Percentiles rank a stretch among this genome's conserved stretches.
phyloP scores from a whole-genome alignment of 495 filamentous ascomycete species.

The Neurospora tetrasperma region DNA sequence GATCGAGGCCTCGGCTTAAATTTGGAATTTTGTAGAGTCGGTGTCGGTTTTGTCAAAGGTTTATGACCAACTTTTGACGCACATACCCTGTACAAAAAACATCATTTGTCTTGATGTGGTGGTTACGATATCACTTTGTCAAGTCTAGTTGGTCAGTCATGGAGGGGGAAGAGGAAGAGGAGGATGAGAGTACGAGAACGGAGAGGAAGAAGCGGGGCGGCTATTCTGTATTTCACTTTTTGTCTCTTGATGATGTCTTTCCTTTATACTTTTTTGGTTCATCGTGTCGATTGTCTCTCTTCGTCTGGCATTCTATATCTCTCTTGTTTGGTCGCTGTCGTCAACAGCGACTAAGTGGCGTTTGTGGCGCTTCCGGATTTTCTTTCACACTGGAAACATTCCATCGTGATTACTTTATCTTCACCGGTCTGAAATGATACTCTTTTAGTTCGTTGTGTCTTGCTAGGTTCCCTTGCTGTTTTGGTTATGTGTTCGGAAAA shows the following conservation, averaged over 20 bases:
- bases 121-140: neutral
- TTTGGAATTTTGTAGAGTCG: neutral
- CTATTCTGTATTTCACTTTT: neutral
- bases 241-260: neutral
- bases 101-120: neutral
- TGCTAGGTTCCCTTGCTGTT: neutral
- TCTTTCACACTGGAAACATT: conserved; percentile 15
- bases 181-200: neutral
- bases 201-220: neutral
- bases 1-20: neutral
- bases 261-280: neutral
- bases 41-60: neutral
- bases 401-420: conserved; percentile 12
- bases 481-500: neutral
- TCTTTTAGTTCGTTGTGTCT: neutral
- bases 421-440: neutral
- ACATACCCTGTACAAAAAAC: neutral
- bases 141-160: neutral
- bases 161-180: neutral
- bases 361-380: conserved; percentile 15
- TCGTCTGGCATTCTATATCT: conserved; percentile 5
- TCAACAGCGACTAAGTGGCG: conserved; percentile 19
- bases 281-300: conserved; percentile 2
- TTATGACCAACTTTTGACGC: neutral
- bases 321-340: conserved; percentile 11